Percentiles rank a stretch among this genome's conserved stretches.
Evolutionary conservation across 2,329 filamentous ascomycete species (phyloP).

Genomic region (Basipetospora chlamydospora): DNA sequence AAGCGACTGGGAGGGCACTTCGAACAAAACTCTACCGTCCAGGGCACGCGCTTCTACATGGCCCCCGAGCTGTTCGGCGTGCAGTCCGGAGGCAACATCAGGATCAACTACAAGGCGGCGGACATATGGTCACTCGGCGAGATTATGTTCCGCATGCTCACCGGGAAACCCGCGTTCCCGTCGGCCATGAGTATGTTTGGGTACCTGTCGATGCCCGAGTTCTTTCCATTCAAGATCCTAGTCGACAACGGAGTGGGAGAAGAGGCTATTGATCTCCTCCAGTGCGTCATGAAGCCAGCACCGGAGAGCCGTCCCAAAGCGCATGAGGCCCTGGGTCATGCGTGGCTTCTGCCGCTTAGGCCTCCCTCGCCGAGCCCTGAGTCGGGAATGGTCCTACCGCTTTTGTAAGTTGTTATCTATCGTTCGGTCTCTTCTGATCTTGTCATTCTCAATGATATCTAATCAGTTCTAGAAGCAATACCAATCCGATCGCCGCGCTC

Average conservation of each 20-base stretch:
- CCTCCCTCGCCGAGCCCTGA: too few relatives aligned
- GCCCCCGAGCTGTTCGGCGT: conserved; percentile 12
- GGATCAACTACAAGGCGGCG: conserved; percentile 6
- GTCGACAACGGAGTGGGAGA: background rate
- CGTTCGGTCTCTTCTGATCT: too few relatives aligned
- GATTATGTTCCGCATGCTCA: conserved; percentile 9
- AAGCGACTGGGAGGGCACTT: conserved; percentile 6
- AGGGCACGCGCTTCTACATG: conserved; percentile 9
- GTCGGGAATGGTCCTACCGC: too few relatives aligned
- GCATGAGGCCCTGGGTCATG: background rate
- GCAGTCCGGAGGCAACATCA: too few relatives aligned
- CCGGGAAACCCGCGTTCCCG: conserved; percentile 1
- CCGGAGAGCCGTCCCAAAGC: background rate
- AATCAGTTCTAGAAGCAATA: too few relatives aligned
- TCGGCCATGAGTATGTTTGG: background rate
- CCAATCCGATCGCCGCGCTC: too few relatives aligned
- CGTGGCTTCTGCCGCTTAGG: too few relatives aligned
- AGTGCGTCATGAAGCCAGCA: background rate
- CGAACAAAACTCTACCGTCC: background rate
- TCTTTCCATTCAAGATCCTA: background rate
- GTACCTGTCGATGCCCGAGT: background rate
- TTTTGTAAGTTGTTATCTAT: too few relatives aligned
- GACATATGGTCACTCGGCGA: conserved; percentile 13
- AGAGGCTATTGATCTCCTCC: background rate
- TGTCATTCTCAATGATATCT: too few relatives aligned